These are phyloP conservation scores for Silybum marianum DNA, from an alignment of 129 eudicot species.

Conservation along the genomic window DNA sequence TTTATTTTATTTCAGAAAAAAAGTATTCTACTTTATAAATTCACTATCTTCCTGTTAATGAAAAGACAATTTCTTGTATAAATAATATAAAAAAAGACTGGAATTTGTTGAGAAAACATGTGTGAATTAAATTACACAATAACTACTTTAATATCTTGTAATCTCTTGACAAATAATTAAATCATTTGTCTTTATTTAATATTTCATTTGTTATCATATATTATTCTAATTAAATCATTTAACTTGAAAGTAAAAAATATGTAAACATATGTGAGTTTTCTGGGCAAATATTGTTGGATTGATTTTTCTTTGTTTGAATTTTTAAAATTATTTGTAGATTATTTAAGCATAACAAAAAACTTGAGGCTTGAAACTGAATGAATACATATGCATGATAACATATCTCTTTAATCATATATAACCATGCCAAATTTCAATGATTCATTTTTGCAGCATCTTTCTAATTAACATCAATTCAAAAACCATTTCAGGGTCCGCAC, in stretches of 20 bases:
- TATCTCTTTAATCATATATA: not conserved
- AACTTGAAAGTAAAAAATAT: too few species aligned
- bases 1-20: too few species aligned
- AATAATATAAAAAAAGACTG: not conserved
- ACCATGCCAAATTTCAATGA: constrained; percentile 25
- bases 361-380: not conserved
- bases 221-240: too few species aligned
- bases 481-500: constrained; percentile 70
- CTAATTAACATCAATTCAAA: not conserved
- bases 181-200: too few species aligned
- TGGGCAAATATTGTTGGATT: too few species aligned
- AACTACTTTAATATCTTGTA: not conserved
- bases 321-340: not conserved
- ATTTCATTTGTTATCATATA: too few species aligned
- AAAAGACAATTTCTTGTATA: not conserved
- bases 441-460: not conserved
- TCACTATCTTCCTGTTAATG: not conserved
- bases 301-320: too few species aligned
- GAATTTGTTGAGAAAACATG: not conserved
- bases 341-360: not conserved
- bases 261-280: too few species aligned
- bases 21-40: not conserved
- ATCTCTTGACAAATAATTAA: too few species aligned
- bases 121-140: not conserved
- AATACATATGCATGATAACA: not conserved